Percentiles rank a stretch among this genome's conserved stretches.
These are phyloP conservation scores for Pleurostoma richardsiae DNA, from an alignment of 2,329 filamentous ascomycete genomes.

Conservation along the genomic window DNA sequence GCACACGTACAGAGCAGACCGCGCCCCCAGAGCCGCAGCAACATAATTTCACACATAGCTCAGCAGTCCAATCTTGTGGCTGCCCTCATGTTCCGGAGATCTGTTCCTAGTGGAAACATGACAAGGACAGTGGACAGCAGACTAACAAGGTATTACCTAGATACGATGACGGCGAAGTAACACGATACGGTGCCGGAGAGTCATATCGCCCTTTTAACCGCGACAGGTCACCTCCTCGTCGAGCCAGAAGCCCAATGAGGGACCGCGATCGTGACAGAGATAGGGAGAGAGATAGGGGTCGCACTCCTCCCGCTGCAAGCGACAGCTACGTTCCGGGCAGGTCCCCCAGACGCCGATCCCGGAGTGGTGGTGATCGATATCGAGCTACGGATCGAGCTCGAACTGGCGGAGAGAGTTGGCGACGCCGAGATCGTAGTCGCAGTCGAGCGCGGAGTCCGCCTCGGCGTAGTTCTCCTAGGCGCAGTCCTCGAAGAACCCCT, in stretches of 20 bases:
- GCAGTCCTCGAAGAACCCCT: constrained; percentile 21
- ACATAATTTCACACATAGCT: no score
- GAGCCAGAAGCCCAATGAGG: constrained; percentile 16
- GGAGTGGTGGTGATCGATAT: constrained; percentile 34
- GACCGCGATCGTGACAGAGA: constrained; percentile 29
- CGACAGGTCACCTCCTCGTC: constrained; percentile 16
- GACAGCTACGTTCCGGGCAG: constrained; percentile 36
- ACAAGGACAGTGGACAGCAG: neutral
- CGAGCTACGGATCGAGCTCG: constrained; percentile 27
- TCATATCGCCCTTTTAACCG: constrained; percentile 54
- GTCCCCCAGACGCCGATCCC: constrained; percentile 34
- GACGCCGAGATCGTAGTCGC: constrained; percentile 32
- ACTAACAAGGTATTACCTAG: constrained; percentile 24
- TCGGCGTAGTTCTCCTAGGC: constrained; percentile 23
- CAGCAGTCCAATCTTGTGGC: no score
- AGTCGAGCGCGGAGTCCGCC: constrained; percentile 28
- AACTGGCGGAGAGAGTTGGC: constrained; percentile 28
- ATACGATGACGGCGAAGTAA: constrained; percentile 58
- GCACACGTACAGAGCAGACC: no score
- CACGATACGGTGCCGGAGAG: constrained; percentile 57
- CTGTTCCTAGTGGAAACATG: no score
- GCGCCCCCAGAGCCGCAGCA: no score
- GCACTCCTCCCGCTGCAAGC: constrained; percentile 22
- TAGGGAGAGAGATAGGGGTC: constrained; percentile 13
- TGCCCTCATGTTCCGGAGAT: no score